Percentiles rank a stretch among this genome's conserved stretches.
phyloP scores from a whole-genome alignment of 306 rosid genomes.

The Crotalaria pallida region DNA sequence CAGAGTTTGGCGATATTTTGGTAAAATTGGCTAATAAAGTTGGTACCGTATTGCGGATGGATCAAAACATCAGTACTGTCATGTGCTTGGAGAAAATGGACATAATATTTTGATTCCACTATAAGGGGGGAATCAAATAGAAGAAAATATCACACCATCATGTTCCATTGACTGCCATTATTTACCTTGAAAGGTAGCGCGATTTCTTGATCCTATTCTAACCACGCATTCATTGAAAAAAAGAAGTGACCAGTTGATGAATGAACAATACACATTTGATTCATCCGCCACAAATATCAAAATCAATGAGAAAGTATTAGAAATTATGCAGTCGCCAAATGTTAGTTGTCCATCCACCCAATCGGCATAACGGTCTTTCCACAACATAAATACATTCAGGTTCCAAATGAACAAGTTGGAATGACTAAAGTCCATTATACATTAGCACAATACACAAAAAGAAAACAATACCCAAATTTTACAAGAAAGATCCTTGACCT shows the following conservation, averaged over 20 bases:
- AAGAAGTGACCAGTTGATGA: background rate
- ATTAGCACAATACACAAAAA: conserved; percentile 9
- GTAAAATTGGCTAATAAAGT: too few relatives aligned
- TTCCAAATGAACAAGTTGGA: conserved; percentile 26
- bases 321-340: background rate
- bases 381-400: conserved; percentile 14
- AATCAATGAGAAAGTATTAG: background rate
- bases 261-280: background rate
- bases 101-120: too few relatives aligned
- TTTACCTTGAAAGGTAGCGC: background rate
- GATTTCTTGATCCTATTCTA: background rate
- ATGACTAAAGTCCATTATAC: conserved; percentile 12
- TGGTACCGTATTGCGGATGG: too few relatives aligned
- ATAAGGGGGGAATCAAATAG: too few relatives aligned
- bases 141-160: too few relatives aligned
- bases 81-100: too few relatives aligned
- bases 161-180: background rate
- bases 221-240: background rate
- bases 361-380: conserved; percentile 12
- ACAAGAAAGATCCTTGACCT: conserved; percentile 6
- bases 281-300: background rate
- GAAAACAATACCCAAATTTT: conserved; percentile 14
- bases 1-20: too few relatives aligned
- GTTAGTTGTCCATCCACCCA: conserved; percentile 4
- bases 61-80: too few relatives aligned